Percentiles rank a stretch among this genome's conserved stretches.
Evolutionary conservation across 805 yeast species (phyloP).

Genomic region (Ascoidea asiatica): DNA sequence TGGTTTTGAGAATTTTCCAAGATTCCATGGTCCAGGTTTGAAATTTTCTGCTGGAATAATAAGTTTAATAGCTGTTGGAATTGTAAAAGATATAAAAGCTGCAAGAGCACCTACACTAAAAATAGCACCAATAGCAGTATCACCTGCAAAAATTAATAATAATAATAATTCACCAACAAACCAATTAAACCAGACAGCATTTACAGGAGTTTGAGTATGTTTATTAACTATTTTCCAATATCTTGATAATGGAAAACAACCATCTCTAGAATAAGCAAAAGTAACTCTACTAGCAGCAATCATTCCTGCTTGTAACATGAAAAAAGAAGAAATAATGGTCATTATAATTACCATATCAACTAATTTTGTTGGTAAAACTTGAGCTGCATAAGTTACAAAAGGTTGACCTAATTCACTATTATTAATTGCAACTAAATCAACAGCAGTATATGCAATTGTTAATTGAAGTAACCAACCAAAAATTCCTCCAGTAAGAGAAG

Average conservation of each 20-base stretch:
- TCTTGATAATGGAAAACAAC: slow-evolving; percentile 42
- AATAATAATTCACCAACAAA: slow-evolving; percentile 40
- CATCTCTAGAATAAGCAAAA: slow-evolving; percentile 59
- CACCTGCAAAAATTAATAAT: slow-evolving; percentile 50
- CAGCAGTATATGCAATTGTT: slow-evolving; percentile 34
- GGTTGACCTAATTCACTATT: slow-evolving; percentile 42
- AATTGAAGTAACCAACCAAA: slow-evolving; percentile 50
- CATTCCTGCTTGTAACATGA: slow-evolving; percentile 43
- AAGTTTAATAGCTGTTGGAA: slow-evolving; percentile 38
- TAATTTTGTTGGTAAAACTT: slow-evolving; percentile 35
- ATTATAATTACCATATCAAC: slow-evolving; percentile 40
- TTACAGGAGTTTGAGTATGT: slow-evolving; percentile 38
- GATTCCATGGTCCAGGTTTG: slow-evolving; percentile 52
- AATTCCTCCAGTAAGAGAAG: slow-evolving; percentile 52
- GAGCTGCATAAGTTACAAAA: slow-evolving; percentile 46
- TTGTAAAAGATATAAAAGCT: slow-evolving; percentile 39
- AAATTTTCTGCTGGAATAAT: slow-evolving; percentile 36
- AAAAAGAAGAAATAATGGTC: slow-evolving; percentile 32
- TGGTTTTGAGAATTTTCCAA: slow-evolving; percentile 38
- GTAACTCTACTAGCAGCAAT: slow-evolving; percentile 45
- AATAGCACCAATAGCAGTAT: slow-evolving; percentile 55
- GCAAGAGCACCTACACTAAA: slow-evolving; percentile 48
- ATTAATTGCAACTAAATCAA: slow-evolving; percentile 45
- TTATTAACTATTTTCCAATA: slow-evolving; percentile 35
- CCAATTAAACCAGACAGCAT: slow-evolving; percentile 46